Base-by-base conservation (phyloP, 2,329 filamentous ascomycete species). In the Moelleriella libera region DNA sequence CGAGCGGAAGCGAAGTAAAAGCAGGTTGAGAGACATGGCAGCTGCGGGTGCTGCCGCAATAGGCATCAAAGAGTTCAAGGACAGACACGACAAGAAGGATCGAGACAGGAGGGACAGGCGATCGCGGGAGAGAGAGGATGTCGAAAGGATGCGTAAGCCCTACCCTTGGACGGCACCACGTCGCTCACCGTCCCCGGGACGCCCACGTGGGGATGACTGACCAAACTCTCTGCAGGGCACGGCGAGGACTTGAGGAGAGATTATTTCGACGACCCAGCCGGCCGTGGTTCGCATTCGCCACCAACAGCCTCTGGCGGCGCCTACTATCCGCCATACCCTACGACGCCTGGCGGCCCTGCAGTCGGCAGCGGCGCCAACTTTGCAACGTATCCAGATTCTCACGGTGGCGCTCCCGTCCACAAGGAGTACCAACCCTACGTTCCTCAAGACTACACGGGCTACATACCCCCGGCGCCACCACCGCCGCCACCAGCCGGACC, bases 51-150 rank as follows among this genome's bases (percentile, higher is more conserved):
- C 79, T 5, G 76, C 78, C 0, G 79, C 78, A 5, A 71, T 82
- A 49, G 78, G 78, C 0, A 69, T 82, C 48, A 81, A 80, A 57
- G 75, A 79, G 55, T 77, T 73, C 51, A 68, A 72, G 50, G 71
- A 78, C 55, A 48, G 49, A 45, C 47, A 50, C 31, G 49, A 46
- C 11, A 59, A 47, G 63, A 69, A 67, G 59, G 68, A 74, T 48
- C 63, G 61, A 55, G 68, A 65, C 51, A 72, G 58, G 51, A 58
- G 57, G 45, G 58, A 63, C 59, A 48, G 50, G 52, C 29, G 50
- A 52, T 4, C 51, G 52, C 31, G 47, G 50, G 45, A 54, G 52
- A 53, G 48, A 53, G 54, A 48, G 50, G 63, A 62, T 12, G 12
- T 37, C 12, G 34, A 37, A 8, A 37, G 34, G 34, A 37, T 37